phyloP scores from a whole-genome alignment of 257 asterid genomes.

The Fraxinus anomala region DNA sequence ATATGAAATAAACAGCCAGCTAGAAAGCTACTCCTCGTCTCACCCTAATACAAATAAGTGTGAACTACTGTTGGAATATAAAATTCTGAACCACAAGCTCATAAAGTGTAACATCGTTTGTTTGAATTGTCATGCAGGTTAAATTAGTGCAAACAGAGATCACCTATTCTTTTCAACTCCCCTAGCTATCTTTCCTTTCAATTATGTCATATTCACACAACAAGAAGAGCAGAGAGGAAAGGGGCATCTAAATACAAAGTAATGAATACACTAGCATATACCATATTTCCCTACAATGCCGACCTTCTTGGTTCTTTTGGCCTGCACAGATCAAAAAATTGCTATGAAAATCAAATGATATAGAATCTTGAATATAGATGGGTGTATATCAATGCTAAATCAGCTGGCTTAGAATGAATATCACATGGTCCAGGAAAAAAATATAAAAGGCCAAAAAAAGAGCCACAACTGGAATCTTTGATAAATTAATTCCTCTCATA shows the following conservation, averaged over 20 bases:
- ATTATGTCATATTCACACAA: not conserved
- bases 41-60: not conserved
- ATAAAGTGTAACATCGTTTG: not conserved
- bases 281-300: conserved; percentile 91
- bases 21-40: not conserved
- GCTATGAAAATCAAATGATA: not conserved
- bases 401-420: not conserved
- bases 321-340: conserved; percentile 39
- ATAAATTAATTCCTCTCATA: not conserved
- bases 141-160: not conserved
- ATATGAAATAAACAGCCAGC: not conserved
- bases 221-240: not conserved
- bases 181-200: not conserved
- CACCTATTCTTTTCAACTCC: not conserved
- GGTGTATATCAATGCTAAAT: not conserved
- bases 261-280: conserved; percentile 26
- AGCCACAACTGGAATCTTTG: not conserved
- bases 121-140: not conserved
- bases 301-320: conserved; percentile 90
- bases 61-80: not conserved
- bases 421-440: too few relatives aligned
- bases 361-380: not conserved
- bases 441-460: not conserved
- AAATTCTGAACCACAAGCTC: not conserved
- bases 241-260: not conserved